These are phyloP conservation scores for Lasiosphaeria hispida DNA, from an alignment of 495 filamentous ascomycete genomes.

Conservation along the genomic window DNA sequence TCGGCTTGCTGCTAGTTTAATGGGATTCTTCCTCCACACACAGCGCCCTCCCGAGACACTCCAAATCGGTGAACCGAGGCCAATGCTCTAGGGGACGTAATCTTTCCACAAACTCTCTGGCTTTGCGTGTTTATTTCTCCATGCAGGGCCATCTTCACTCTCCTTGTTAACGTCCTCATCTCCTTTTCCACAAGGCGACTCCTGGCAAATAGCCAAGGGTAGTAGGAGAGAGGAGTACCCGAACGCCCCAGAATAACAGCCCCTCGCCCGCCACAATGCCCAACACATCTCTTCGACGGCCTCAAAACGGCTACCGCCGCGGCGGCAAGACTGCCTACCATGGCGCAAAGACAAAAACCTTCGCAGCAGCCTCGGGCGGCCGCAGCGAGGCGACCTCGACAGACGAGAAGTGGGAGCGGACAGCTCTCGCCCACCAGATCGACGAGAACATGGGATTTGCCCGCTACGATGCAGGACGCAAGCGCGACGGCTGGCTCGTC, in stretches of 20 bases:
- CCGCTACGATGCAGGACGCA: constrained; percentile 85
- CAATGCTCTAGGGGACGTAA: too few relatives aligned
- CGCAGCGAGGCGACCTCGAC: constrained; percentile 79
- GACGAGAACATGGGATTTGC: constrained; percentile 93
- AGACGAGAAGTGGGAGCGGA: constrained; percentile 81
- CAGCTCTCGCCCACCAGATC: constrained; percentile 79
- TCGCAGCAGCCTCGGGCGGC: constrained; percentile 71
- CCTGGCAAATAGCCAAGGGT: background rate
- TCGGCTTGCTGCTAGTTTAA: constrained; percentile 20
- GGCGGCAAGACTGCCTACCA: constrained; percentile 56
- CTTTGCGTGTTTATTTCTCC: too few relatives aligned
- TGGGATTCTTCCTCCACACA: constrained; percentile 17
- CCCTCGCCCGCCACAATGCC: constrained; percentile 33
- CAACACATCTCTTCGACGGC: constrained; percentile 47
- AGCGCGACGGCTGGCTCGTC: constrained; percentile 86
- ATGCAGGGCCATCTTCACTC: too few relatives aligned
- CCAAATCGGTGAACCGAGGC: constrained; percentile 4
- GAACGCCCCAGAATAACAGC: background rate
- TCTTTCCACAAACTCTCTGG: too few relatives aligned
- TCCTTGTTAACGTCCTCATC: too few relatives aligned
- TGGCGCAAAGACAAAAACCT: constrained; percentile 60
- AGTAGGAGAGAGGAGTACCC: background rate
- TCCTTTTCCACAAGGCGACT: too few relatives aligned
- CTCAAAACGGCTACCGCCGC: constrained; percentile 52
- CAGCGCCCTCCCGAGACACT: constrained; percentile 1